These are phyloP conservation scores for Penicillium pulvis DNA, from an alignment of 495 filamentous ascomycete genomes.

Conservation along the genomic window DNA sequence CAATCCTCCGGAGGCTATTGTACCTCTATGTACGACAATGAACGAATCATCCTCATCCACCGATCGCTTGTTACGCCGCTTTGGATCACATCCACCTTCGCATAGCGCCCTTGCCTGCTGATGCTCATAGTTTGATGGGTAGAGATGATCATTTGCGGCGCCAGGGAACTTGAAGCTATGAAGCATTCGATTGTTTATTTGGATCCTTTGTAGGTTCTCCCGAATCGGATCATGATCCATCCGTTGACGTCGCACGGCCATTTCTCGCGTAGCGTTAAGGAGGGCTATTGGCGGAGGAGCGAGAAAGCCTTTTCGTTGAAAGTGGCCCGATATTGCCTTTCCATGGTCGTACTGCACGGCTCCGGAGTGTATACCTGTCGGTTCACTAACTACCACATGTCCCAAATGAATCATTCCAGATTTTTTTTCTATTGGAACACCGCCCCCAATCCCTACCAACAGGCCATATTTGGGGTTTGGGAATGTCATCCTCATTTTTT, in stretches of 20 bases:
- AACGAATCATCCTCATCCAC: conserved; percentile 11
- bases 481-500: conserved; percentile 1
- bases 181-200: neutral
- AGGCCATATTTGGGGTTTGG: neutral
- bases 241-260: neutral
- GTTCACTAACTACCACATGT: neutral
- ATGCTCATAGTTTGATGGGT: conserved; percentile 26
- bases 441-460: neutral
- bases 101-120: conserved; percentile 12
- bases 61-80: conserved; percentile 13
- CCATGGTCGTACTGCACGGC: neutral
- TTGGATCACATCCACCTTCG: conserved; percentile 16
- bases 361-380: conserved; percentile 1
- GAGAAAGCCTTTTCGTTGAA: neutral
- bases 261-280: neutral
- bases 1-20: conserved; percentile 38
- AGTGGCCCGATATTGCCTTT: neutral
- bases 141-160: conserved; percentile 28
- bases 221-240: neutral
- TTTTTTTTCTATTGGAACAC: neutral
- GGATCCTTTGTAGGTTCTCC: neutral
- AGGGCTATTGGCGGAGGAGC: neutral
- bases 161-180: neutral
- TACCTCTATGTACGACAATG: conserved; percentile 36
- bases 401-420: neutral